phyloP scores from a whole-genome alignment of 2,329 filamentous ascomycete genomes.

The Penicillium sp. region DNA sequence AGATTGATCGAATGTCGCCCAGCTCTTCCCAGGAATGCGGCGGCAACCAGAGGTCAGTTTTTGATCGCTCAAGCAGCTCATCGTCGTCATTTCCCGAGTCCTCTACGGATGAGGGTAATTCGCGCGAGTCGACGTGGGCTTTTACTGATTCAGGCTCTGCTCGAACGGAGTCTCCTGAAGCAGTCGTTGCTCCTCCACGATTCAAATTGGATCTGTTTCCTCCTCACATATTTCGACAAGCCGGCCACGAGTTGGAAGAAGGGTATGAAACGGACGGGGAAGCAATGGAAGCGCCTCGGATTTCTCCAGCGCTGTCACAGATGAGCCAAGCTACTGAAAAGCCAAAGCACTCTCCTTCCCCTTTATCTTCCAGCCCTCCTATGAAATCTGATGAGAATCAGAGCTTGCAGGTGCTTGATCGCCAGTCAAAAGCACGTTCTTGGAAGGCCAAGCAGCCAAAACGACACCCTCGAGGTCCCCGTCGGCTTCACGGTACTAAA shows the following conservation, averaged over 20 bases:
- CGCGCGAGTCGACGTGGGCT: constrained; percentile 35
- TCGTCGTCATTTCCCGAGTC: constrained; percentile 46
- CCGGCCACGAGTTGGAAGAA: constrained; percentile 28
- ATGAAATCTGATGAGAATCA: constrained; percentile 17
- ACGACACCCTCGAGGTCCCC: constrained; percentile 15
- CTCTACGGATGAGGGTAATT: constrained; percentile 37
- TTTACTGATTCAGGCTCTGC: constrained; percentile 30
- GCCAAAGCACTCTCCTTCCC: constrained; percentile 21
- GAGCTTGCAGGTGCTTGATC: constrained; percentile 37
- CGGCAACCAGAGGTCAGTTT: constrained; percentile 45
- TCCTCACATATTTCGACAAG: constrained; percentile 34
- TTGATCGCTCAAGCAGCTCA: constrained; percentile 48
- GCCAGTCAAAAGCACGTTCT: constrained; percentile 14
- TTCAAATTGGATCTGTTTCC: constrained; percentile 35
- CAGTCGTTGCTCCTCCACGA: constrained; percentile 23
- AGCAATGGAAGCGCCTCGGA: constrained; percentile 16
- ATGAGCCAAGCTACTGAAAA: constrained; percentile 32
- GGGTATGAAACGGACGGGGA: constrained; percentile 40
- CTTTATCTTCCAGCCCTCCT: constrained; percentile 23
- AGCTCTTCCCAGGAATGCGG: constrained; percentile 41
- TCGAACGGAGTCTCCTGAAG: constrained; percentile 37
- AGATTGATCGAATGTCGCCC: constrained; percentile 45
- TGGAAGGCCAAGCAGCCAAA: constrained; percentile 9
- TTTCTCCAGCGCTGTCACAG: constrained; percentile 33
- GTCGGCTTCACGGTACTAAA: constrained; percentile 19